These are phyloP conservation scores for Fusarium buharicum DNA, from an alignment of 2,329 filamentous ascomycete species.

Conservation along the genomic window DNA sequence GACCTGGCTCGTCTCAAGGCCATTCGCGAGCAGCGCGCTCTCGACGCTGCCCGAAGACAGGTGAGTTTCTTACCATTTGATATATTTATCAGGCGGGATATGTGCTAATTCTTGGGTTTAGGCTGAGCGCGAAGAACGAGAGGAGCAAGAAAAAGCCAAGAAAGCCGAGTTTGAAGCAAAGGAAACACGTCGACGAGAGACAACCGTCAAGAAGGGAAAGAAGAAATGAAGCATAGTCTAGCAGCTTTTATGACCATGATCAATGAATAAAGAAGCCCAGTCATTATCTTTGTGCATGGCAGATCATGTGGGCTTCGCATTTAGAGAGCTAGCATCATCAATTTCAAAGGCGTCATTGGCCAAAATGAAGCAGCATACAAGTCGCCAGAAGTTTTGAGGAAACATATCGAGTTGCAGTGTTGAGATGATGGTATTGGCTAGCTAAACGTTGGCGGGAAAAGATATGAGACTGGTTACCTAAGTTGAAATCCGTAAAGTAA, in stretches of 20 bases:
- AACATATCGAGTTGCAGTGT: too few species aligned
- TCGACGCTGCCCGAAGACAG: slow-evolving; percentile 83
- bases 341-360: neutral
- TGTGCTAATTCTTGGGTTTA: slow-evolving; percentile 47
- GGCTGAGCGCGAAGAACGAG: slow-evolving; percentile 69
- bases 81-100: too few species aligned
- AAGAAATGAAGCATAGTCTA: slow-evolving; percentile 51
- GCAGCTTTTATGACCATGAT: neutral
- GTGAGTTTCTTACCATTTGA: slow-evolving; percentile 55
- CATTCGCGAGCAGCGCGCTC: slow-evolving; percentile 86
- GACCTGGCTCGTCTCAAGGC: slow-evolving; percentile 85
- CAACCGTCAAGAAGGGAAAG: slow-evolving; percentile 63
- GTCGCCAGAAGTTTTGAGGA: too few species aligned
- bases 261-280: slow-evolving; percentile 8
- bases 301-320: neutral
- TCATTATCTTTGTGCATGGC: neutral
- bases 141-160: slow-evolving; percentile 61
- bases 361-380: too few species aligned
- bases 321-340: neutral
- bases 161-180: slow-evolving; percentile 63
- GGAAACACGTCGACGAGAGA: slow-evolving; percentile 65
- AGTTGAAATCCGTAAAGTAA: too few species aligned
- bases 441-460: too few species aligned
- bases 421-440: too few species aligned
- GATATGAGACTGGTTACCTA: too few species aligned